Evolutionary conservation across 2,329 filamentous ascomycete genomes (phyloP).

Genomic region (Elsinoe ampelina): DNA sequence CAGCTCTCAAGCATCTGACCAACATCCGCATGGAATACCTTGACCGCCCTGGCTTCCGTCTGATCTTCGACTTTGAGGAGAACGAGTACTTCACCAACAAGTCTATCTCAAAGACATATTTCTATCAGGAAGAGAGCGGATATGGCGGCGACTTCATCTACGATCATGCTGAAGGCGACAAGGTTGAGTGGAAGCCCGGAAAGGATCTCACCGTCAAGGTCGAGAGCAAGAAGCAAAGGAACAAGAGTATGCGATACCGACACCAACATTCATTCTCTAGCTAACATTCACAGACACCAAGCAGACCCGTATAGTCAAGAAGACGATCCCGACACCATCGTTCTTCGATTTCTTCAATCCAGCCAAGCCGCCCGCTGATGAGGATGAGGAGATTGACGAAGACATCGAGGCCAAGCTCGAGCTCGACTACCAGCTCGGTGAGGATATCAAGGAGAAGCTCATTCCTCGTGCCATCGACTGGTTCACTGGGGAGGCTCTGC

Average conservation of each 20-base stretch:
- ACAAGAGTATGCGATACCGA: constrained; percentile 69
- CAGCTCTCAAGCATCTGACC: constrained; percentile 75
- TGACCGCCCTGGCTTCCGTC: constrained; percentile 92
- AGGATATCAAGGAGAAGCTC: constrained; percentile 99
- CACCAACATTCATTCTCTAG: not conserved
- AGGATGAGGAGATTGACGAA: constrained; percentile 69
- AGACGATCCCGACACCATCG: constrained; percentile 95
- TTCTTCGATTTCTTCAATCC: constrained; percentile 98
- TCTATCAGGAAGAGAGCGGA: constrained; percentile 96
- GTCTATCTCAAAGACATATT: constrained; percentile 95
- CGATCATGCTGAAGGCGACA: constrained; percentile 94
- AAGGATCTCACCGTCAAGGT: constrained; percentile 90
- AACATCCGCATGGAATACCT: constrained; percentile 99
- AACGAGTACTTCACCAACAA: constrained; percentile 99
- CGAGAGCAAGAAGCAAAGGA: constrained; percentile 99
- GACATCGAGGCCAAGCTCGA: constrained; percentile 97
- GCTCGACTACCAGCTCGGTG: constrained; percentile 95
- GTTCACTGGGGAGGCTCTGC: constrained; percentile 97
- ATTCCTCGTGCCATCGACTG: constrained; percentile 98
- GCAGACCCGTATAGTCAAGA: constrained; percentile 97
- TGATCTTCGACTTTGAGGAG: constrained; percentile 93
- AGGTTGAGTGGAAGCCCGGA: constrained; percentile 91
- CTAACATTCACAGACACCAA: constrained; percentile 66
- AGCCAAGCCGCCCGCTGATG: constrained; percentile 71
- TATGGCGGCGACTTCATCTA: constrained; percentile 99